Evolutionary conservation across 2,329 filamentous ascomycete species (phyloP), one percentile per base, ranked within the genome.

Genomic region (Fusarium sp.): DNA sequence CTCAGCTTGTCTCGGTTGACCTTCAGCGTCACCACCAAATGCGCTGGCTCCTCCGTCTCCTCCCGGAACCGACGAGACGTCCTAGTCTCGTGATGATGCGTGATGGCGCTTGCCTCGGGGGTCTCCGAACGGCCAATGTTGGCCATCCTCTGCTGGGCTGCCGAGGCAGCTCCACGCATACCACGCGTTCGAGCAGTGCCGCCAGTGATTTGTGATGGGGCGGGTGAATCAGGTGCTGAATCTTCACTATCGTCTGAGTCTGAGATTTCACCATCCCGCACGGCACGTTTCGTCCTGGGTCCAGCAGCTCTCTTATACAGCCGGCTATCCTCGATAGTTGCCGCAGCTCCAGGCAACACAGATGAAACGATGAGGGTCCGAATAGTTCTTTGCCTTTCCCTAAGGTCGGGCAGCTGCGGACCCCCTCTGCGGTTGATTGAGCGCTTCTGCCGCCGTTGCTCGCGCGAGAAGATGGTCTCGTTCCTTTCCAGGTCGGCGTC

Each of bases 231-330:
- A 16, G 92, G 90, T 1, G 87, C 90, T 1, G 94, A 97, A 62
- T 97, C 94, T 60, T 98, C 95, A 77, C 94, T 97, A 30, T 97
- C 94, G 51, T 95, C 94, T 1, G 96, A 95, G 58, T 98, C 95
- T 0, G 94, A 97, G 7, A 90, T 76, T 60, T 96, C 93, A 62
- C 93, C 92, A 68, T 91, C 88, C 30, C 82, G 78, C 18, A 73
- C 66, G 51, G 84, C 79, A 58, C 91, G 86, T 76, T 90, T 89
- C 52, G 87, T 86, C 67, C 86, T 84, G 31, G 88, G 77, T 48
- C 86, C 91, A 34, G 89, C 88, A 18, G 91, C 87, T 55, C 92
- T 89, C 82, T 97, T 97, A 84, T 92, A 97, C 7, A 98, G 86
- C 46, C 94, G 90, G 75, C 93, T 97, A 46, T 96, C 93, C 67